phyloP scores from a whole-genome alignment of 208 protist genomes.

The Endotrypanum monterogeii region DNA sequence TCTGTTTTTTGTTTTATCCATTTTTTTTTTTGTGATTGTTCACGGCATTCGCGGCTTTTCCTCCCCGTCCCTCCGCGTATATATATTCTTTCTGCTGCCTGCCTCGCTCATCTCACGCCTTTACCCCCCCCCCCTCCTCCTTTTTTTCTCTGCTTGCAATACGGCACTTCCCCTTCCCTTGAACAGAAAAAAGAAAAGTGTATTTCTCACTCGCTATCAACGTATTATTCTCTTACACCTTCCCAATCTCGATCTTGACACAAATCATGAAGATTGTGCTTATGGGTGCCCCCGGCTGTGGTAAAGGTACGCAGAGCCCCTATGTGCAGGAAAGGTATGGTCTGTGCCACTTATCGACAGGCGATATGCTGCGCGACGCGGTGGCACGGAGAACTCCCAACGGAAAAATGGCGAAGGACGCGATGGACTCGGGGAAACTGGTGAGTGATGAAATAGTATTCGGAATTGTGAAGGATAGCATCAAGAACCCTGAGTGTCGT shows the following conservation, averaged over 20 bases:
- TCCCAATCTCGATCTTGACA: background rate
- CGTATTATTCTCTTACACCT: background rate
- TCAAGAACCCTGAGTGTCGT: slow-evolving; percentile 77
- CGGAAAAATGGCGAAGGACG: slow-evolving; percentile 66
- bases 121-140: background rate
- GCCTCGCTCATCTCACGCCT: background rate
- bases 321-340: slow-evolving; percentile 90
- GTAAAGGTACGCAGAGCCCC: slow-evolving; percentile 94
- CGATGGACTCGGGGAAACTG: slow-evolving; percentile 82
- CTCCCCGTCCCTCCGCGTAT: background rate
- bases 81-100: background rate
- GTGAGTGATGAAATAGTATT: slow-evolving; percentile 94
- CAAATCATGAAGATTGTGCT: slow-evolving; percentile 89
- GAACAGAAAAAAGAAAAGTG: too few species aligned
- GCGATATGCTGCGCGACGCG: slow-evolving; percentile 93
- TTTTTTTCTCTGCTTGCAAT: background rate
- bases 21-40: background rate
- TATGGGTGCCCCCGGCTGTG: slow-evolving; percentile 91
- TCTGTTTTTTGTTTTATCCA: background rate
- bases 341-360: slow-evolving; percentile 94
- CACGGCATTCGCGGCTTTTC: background rate
- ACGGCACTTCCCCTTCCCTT: background rate
- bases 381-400: slow-evolving; percentile 69
- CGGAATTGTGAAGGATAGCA: slow-evolving; percentile 89
- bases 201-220: background rate